Conservation (phyloP, 2,329 filamentous ascomycete genomes). For the Pezizomycotina sp. region DNA sequence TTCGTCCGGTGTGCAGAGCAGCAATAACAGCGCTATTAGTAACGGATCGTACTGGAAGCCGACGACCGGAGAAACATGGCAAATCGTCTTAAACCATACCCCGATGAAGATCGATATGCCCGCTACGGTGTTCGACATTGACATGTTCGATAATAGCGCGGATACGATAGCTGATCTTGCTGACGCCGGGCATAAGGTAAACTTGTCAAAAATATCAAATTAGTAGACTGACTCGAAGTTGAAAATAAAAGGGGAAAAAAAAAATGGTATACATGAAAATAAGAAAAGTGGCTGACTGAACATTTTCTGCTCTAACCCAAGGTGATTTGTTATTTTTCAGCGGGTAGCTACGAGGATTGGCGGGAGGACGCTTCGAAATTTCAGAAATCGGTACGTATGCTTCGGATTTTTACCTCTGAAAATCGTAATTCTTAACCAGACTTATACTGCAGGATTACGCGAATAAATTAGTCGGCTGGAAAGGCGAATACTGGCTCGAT, state of each 20-base stretch:
- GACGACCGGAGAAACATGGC: constrained; percentile 15
- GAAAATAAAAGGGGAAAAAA: too few species aligned
- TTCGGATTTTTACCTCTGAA: too few species aligned
- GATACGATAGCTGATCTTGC: constrained; percentile 36
- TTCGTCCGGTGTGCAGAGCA: constrained; percentile 6
- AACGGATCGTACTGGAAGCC: constrained; percentile 10
- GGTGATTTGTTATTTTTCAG: constrained; percentile 64
- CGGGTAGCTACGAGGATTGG: constrained; percentile 50
- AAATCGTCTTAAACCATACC: constrained; percentile 10
- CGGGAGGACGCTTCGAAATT: constrained; percentile 44
- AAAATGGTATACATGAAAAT: too few species aligned
- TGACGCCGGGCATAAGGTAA: constrained; percentile 33
- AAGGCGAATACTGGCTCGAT: constrained; percentile 50
- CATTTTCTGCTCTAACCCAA: too few species aligned
- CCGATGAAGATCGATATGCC: constrained; percentile 29
- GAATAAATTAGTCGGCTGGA: constrained; percentile 44
- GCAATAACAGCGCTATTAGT: too few species aligned
- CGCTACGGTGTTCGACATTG: constrained; percentile 33
- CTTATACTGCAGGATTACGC: constrained; percentile 45
- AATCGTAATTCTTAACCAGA: too few species aligned
- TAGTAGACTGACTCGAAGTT: too few species aligned
- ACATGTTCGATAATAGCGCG: constrained; percentile 46
- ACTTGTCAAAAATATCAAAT: constrained; percentile 40
- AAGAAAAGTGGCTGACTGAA: too few species aligned
- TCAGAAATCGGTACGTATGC: too few species aligned